Percentiles rank a stretch among this genome's conserved stretches.
Evolutionary conservation across 139 green algal species (phyloP).

Genomic region (Parachlorella kessleri): DNA sequence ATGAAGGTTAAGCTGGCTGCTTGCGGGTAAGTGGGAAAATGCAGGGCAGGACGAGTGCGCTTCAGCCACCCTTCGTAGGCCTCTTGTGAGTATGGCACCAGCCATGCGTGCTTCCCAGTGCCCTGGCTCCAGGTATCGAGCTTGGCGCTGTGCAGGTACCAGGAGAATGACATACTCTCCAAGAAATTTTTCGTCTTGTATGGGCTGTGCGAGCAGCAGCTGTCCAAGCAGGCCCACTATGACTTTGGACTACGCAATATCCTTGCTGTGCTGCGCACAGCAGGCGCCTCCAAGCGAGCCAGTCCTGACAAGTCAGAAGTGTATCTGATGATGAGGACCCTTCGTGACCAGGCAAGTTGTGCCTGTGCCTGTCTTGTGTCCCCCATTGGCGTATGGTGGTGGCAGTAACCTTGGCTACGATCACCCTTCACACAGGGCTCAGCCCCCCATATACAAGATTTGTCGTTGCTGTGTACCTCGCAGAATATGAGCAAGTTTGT

Average conservation of each 20-base stretch:
- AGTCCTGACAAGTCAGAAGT: slow-evolving; percentile 81
- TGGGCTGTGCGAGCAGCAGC: slow-evolving; percentile 96
- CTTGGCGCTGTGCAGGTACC: too few species aligned
- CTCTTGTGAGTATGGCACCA: slow-evolving; percentile 69
- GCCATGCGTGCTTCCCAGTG: slow-evolving; percentile 86
- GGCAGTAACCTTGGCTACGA: too few species aligned
- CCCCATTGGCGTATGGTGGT: too few species aligned
- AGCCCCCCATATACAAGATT: too few species aligned
- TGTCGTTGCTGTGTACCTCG: too few species aligned
- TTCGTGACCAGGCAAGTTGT: slow-evolving; percentile 97
- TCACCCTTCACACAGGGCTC: too few species aligned
- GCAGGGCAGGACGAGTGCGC: slow-evolving; percentile 6
- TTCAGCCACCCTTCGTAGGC: neutral
- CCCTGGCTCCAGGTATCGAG: too few species aligned
- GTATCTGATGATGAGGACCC: slow-evolving; percentile 82
- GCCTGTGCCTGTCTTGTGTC: too few species aligned
- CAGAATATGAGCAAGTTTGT: slow-evolving; percentile 99
- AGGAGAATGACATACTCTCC: slow-evolving; percentile 93
- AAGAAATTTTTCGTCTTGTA: slow-evolving; percentile 98
- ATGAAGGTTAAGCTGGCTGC: slow-evolving; percentile 97
- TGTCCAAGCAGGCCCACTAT: slow-evolving; percentile 97
- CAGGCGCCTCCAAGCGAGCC: slow-evolving; percentile 86
- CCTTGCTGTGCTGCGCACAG: slow-evolving; percentile 87
- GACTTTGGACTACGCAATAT: slow-evolving; percentile 98
- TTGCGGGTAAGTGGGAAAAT: slow-evolving; percentile 87